Evolutionary conservation across 2,329 filamentous ascomycete genomes (phyloP).

Genomic region (Colletotrichum noveboracense): DNA sequence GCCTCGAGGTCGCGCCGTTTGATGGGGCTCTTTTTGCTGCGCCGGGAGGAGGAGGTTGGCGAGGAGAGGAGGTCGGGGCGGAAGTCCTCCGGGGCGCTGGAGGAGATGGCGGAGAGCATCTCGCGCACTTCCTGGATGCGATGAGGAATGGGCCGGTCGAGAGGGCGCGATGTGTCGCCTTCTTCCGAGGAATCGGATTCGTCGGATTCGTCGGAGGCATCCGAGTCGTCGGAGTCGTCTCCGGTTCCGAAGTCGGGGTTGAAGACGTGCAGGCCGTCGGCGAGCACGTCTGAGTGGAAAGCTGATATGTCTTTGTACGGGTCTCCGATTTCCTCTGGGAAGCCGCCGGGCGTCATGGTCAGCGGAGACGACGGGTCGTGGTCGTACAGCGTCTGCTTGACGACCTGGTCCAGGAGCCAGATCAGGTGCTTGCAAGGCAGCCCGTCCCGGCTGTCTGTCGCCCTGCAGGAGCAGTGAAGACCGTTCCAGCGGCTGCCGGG

Average conservation of each 20-base stretch:
- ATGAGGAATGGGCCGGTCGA: constrained; percentile 31
- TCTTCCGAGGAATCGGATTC: constrained; percentile 27
- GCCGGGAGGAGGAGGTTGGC: constrained; percentile 24
- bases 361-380: constrained; percentile 41
- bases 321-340: constrained; percentile 51
- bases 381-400: constrained; percentile 50
- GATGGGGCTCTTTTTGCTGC: constrained; percentile 35
- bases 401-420: constrained; percentile 60
- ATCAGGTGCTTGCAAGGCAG: constrained; percentile 56
- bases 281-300: constrained; percentile 57
- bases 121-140: constrained; percentile 56
- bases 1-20: constrained; percentile 52
- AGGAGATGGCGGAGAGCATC: constrained; percentile 50
- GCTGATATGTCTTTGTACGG: constrained; percentile 54
- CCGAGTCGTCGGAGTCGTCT: constrained; percentile 28
- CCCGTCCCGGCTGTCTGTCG: constrained; percentile 16
- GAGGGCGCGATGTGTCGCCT: not conserved
- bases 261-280: constrained; percentile 52
- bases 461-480: constrained; percentile 53
- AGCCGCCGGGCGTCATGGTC: constrained; percentile 47
- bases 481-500: constrained; percentile 41
- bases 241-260: constrained; percentile 21
- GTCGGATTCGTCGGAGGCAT: constrained; percentile 30
- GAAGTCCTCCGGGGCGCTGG: constrained; percentile 40
- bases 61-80: constrained; percentile 50